phyloP scores from a whole-genome alignment of 2,329 filamentous ascomycete species.

The Chlorencoelia australis region DNA sequence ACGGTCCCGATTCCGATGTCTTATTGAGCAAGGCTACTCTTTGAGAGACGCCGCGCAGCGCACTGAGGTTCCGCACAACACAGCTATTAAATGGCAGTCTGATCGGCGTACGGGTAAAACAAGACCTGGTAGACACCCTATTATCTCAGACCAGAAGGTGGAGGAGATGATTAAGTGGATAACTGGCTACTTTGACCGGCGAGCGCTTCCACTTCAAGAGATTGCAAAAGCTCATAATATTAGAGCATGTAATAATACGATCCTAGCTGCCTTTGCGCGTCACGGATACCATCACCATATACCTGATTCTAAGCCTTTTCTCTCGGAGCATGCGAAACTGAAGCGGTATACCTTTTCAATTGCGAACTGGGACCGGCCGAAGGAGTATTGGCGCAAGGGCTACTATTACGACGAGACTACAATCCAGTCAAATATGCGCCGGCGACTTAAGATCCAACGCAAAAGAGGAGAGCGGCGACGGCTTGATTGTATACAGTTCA shows the following conservation, averaged over 20 bases:
- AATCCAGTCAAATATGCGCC: constrained; percentile 3
- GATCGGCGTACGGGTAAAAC: not conserved
- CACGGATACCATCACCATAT: constrained; percentile 9
- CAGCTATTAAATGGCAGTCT: not conserved
- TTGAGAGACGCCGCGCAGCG: not conserved
- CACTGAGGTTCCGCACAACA: not conserved
- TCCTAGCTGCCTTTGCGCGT: constrained; percentile 7
- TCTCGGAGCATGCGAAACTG: constrained; percentile 3
- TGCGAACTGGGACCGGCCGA: constrained; percentile 6
- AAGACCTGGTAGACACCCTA: not conserved
- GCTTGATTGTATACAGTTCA: constrained; percentile 12
- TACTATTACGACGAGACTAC: constrained; percentile 8
- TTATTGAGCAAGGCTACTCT: not conserved
- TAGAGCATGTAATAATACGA: constrained; percentile 2
- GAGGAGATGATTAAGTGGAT: constrained; percentile 8
- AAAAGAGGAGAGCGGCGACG: constrained; percentile 4
- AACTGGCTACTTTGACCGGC: constrained; percentile 6
- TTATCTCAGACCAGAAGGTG: constrained; percentile 3
- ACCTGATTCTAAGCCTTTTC: constrained; percentile 7
- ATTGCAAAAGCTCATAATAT: constrained; percentile 3
- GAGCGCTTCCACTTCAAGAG: constrained; percentile 1
- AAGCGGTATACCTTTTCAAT: constrained; percentile 9
- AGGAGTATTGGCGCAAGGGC: constrained; percentile 8
- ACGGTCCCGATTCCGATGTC: not conserved
- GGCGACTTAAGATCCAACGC: constrained; percentile 5